Conservation (phyloP, 441 rosid genomes). For the Erodium trifolium region DNA sequence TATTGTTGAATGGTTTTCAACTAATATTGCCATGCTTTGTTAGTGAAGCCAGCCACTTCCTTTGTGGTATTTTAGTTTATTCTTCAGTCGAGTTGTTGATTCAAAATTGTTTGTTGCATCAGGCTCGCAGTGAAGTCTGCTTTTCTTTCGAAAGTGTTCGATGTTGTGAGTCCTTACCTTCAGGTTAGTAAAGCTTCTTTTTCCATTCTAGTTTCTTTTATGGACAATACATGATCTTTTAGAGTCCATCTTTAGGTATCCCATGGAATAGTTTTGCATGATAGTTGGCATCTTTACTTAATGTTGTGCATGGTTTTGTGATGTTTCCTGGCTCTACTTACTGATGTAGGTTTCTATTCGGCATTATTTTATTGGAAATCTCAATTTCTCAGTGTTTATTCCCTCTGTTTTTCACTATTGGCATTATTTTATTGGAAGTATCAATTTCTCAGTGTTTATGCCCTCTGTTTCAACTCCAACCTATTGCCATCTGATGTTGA, state of each 20-base stretch:
- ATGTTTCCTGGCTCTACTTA: conserved; percentile 3
- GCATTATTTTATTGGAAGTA: neutral
- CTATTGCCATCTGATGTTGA: neutral
- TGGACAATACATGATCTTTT: neutral
- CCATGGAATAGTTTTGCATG: neutral
- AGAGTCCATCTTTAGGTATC: neutral
- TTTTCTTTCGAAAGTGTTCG: conserved; percentile 39
- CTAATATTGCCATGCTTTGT: conserved; percentile 5
- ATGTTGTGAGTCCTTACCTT: conserved; percentile 44
- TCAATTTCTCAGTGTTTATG: neutral
- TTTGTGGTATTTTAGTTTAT: neutral
- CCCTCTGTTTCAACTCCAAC: neutral
- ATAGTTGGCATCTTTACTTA: neutral
- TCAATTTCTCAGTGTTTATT: neutral
- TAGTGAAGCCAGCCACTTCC: neutral
- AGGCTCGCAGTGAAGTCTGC: conserved; percentile 52
- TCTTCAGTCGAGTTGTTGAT: neutral
- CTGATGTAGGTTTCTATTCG: neutral
- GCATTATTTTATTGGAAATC: neutral
- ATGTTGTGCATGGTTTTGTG: neutral
- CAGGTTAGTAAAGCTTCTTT: conserved; percentile 43
- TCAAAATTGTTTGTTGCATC: conserved; percentile 19
- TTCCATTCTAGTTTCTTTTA: neutral
- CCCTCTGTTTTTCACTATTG: neutral
- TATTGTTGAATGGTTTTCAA: neutral